phyloP scores from a whole-genome alignment of 805 yeast genomes.

The Saturnispora kantuleensis region DNA sequence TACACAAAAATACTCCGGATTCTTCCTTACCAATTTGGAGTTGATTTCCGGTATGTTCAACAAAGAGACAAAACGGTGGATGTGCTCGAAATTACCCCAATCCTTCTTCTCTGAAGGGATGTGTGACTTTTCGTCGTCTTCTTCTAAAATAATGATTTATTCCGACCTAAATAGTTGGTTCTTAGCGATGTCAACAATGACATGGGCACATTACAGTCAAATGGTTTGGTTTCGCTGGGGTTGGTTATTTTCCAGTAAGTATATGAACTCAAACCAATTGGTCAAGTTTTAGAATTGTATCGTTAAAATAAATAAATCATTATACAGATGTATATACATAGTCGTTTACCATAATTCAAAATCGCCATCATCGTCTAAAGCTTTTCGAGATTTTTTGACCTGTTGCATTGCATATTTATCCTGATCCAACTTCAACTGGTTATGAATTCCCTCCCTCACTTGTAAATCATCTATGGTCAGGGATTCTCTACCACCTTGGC shows the following conservation, averaged over 20 bases:
- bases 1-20: conserved; percentile 39
- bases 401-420: conserved; percentile 12
- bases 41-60: conserved; percentile 5
- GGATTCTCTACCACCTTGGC: conserved; percentile 15
- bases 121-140: too few species aligned
- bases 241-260: conserved; percentile 72
- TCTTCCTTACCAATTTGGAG: conserved; percentile 31
- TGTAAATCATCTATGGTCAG: conserved; percentile 1
- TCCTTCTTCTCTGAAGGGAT: too few species aligned
- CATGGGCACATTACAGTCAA: conserved; percentile 74
- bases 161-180: conserved; percentile 32
- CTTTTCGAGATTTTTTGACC: conserved; percentile 11
- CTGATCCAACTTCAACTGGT: conserved; percentile 16
- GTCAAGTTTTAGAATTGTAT: conserved; percentile 15
- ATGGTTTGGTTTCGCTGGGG: conserved; percentile 93
- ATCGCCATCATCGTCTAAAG: conserved; percentile 22
- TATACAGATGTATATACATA: neutral
- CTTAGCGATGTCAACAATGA: conserved; percentile 58
- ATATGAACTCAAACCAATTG: conserved; percentile 67
- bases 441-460: conserved; percentile 5
- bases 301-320: neutral
- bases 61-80: neutral
- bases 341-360: conserved; percentile 20
- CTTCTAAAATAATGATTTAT: conserved; percentile 26
- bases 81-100: neutral